Evolutionary conservation across 1,284 basidiomycete genomes (phyloP).

Genomic region (Caloboletus inedulis): DNA sequence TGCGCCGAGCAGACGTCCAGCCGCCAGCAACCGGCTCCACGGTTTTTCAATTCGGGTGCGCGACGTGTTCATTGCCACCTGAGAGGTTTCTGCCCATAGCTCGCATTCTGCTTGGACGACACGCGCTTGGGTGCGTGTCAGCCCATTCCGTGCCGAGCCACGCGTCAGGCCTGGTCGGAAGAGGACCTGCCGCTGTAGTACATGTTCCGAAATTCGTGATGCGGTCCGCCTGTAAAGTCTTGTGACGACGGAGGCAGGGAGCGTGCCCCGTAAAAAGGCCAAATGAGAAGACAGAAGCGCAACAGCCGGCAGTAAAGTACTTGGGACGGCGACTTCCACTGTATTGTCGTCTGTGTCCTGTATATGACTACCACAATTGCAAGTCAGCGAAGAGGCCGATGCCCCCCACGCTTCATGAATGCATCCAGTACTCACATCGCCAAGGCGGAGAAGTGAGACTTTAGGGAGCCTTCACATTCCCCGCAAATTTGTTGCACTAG

Average conservation of each 20-base stretch:
- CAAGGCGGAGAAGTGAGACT: slow-evolving; percentile 59
- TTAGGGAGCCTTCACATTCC: slow-evolving; percentile 75
- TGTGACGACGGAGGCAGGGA: slow-evolving; percentile 56
- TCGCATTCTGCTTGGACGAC: slow-evolving; percentile 65
- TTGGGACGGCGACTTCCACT: slow-evolving; percentile 54
- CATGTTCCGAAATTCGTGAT: slow-evolving; percentile 64
- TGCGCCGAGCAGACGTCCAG: slow-evolving; percentile 60
- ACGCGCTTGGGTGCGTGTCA: slow-evolving; percentile 46
- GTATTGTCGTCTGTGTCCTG: slow-evolving; percentile 22
- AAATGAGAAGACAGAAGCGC: slow-evolving; percentile 74
- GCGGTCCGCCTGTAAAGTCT: slow-evolving; percentile 70
- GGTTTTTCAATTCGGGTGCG: slow-evolving; percentile 55
- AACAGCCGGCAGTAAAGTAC: slow-evolving; percentile 67
- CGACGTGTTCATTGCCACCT: slow-evolving; percentile 47
- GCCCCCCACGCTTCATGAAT: background rate
- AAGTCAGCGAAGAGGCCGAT: slow-evolving; percentile 2
- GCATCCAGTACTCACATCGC: slow-evolving; percentile 34
- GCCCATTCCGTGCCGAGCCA: slow-evolving; percentile 16
- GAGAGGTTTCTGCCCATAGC: slow-evolving; percentile 76
- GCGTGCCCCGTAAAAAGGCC: slow-evolving; percentile 53
- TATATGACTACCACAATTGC: slow-evolving; percentile 17
- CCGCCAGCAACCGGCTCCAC: slow-evolving; percentile 69
- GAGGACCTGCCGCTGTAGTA: slow-evolving; percentile 77
- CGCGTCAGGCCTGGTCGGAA: slow-evolving; percentile 68
- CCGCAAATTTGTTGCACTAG: slow-evolving; percentile 74